Evolutionary conservation across 208 protist species (phyloP), one percentile per base, ranked within the genome.

Genomic region (Entamoeba dispar): DNA sequence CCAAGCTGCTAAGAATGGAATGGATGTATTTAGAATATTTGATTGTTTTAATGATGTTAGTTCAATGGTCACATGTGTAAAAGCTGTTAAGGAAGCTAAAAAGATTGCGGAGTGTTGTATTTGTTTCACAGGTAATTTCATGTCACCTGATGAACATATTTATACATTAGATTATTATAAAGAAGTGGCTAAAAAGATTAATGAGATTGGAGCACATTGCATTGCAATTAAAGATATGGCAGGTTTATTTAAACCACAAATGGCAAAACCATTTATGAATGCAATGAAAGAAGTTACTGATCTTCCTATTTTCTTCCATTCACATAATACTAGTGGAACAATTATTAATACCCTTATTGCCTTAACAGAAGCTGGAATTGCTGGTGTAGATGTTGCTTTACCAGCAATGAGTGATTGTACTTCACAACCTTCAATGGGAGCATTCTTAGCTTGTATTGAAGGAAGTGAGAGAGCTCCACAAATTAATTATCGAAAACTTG

Each of bases 1-100:
- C 22, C 43, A 95, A 93, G 94, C 97, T 55, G 92, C 95, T n/a
- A 31, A 94, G n/a, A 90, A 95, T 91, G 97, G 97, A 15, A 97
- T 98, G 77, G 97, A 98, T 94, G 94, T 98, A 55, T 98, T 98
- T 95, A 95, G 97, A 91, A 96, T 98, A 22, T 98, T 98, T 95
- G 97, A 98, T 94, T 97, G 95, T 52, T 95, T 98, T 69, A 98
- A 98, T 93, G 97, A 97, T 95, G 51, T 97, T 5, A 93, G 94
- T 49, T 97, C 97, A 94, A 95, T 98, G 57, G 91, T 94, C 49
- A 91, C 97, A 4, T 93, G 94, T 47, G 95, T 97, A 34, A 91
- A 96, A 47, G 95, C 96, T 38, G 95, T 97, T 22, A 94, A 57
- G 19, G 50, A 95, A 49, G 92, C 92, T n/a, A 55, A 94, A n/a